Evolutionary conservation across 768 basidiomycete genomes (phyloP).

Genomic region (Leccinum subgranulosum): DNA sequence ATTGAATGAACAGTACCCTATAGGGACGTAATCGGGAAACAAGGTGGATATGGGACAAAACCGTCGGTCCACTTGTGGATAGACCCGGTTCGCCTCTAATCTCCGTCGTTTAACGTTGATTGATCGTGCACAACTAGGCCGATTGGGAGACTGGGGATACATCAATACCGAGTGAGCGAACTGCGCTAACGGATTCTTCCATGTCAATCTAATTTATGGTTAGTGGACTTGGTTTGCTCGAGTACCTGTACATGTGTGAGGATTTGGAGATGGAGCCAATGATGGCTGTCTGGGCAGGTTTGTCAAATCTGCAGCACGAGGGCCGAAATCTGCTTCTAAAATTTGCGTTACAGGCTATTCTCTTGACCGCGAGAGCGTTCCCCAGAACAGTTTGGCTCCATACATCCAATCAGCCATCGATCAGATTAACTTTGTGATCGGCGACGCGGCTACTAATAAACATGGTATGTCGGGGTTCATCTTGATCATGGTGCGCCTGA

Average conservation of each 20-base stretch:
- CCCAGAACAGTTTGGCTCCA: slow-evolving; percentile 42
- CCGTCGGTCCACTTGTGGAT: slow-evolving; percentile 52
- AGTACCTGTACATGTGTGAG: slow-evolving; percentile 56
- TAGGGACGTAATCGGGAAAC: slow-evolving; percentile 51
- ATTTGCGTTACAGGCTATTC: slow-evolving; percentile 41
- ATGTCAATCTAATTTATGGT: neutral
- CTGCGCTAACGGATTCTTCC: neutral
- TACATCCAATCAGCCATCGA: slow-evolving; percentile 56
- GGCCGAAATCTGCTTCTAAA: neutral
- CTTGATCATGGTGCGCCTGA: neutral
- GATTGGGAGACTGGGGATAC: slow-evolving; percentile 61
- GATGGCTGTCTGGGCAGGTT: slow-evolving; percentile 61
- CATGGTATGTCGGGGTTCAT: slow-evolving; percentile 19
- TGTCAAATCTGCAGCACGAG: slow-evolving; percentile 10
- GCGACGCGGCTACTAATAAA: slow-evolving; percentile 44
- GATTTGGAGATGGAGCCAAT: slow-evolving; percentile 55
- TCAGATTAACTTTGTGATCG: slow-evolving; percentile 66
- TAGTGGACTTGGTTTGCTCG: slow-evolving; percentile 55
- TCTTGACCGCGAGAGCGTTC: slow-evolving; percentile 42
- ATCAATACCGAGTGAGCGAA: slow-evolving; percentile 52
- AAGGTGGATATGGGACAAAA: slow-evolving; percentile 67
- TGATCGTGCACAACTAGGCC: slow-evolving; percentile 33
- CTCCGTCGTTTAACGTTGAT: neutral
- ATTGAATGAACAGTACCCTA: neutral
- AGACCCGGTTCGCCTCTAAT: slow-evolving; percentile 37